Evolutionary conservation across 2,329 filamentous ascomycete genomes (phyloP).

Genomic region (Botrytis porri): DNA sequence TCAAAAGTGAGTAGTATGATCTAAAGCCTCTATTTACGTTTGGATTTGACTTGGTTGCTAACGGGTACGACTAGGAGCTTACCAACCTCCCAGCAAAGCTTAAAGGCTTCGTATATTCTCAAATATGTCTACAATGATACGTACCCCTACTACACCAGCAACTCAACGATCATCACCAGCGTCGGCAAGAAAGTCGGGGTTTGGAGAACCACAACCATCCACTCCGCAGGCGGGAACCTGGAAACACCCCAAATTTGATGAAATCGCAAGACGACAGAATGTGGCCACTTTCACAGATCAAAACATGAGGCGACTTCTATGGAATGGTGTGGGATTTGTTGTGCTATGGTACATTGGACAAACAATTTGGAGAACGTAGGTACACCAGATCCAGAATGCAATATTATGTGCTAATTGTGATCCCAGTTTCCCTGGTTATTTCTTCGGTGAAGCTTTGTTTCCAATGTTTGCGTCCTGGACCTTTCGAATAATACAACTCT

Average conservation of each 20-base stretch:
- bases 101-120: neutral
- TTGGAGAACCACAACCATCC: constrained; percentile 5
- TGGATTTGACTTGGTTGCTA: neutral
- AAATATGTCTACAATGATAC: constrained; percentile 32
- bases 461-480: constrained; percentile 34
- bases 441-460: constrained; percentile 26
- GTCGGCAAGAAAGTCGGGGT: constrained; percentile 6
- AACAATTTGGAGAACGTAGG: constrained; percentile 35
- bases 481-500: constrained; percentile 49
- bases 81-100: neutral
- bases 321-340: constrained; percentile 60
- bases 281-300: constrained; percentile 74
- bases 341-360: constrained; percentile 46
- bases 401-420: constrained; percentile 19
- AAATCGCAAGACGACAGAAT: constrained; percentile 79
- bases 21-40: neutral
- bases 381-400: neutral
- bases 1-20: neutral
- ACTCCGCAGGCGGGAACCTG: constrained; percentile 64
- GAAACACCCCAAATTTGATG: constrained; percentile 83
- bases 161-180: constrained; percentile 5
- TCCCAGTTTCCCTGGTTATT: constrained; percentile 34
- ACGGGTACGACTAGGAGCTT: neutral
- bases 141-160: constrained; percentile 32
- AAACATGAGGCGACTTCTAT: constrained; percentile 67